A percentile compares a stretch with the other conserved stretches of the same genome.
Conservation (phyloP, 768 basidiomycete species). For the Trametes punicea region DNA sequence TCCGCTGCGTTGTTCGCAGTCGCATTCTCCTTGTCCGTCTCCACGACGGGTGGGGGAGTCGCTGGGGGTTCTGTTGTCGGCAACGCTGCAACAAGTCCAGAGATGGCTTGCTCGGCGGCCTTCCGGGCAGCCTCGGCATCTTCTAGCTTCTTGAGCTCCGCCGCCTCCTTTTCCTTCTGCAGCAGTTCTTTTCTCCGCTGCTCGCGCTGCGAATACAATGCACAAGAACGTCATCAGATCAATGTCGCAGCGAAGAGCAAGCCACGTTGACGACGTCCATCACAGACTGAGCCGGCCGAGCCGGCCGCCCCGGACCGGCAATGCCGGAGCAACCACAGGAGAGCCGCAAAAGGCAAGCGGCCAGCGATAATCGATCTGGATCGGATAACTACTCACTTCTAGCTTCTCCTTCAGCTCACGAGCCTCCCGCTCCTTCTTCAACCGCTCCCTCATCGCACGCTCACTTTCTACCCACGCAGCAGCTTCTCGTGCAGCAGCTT, state of each 20-base stretch:
- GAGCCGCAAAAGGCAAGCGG: slow-evolving; percentile 18
- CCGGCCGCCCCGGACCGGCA: not conserved
- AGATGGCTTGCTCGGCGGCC: slow-evolving; percentile 21
- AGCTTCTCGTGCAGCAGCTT: slow-evolving; percentile 65
- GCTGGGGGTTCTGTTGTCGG: not conserved
- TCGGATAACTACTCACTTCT: slow-evolving; percentile 50
- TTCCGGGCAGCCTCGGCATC: slow-evolving; percentile 42
- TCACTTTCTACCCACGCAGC: slow-evolving; percentile 72
- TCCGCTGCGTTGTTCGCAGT: slow-evolving; percentile 35
- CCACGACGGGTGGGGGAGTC: slow-evolving; percentile 1
- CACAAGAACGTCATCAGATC: slow-evolving; percentile 8
- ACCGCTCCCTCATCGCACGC: slow-evolving; percentile 69
- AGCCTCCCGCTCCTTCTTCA: slow-evolving; percentile 72
- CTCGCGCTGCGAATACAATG: slow-evolving; percentile 34
- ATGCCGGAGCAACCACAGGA: not conserved
- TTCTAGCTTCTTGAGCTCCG: slow-evolving; percentile 65
- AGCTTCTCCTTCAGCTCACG: slow-evolving; percentile 64
- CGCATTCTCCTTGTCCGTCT: slow-evolving; percentile 25
- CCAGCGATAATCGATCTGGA: slow-evolving; percentile 22
- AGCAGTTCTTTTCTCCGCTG: slow-evolving; percentile 42
- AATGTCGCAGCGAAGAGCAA: slow-evolving; percentile 3
- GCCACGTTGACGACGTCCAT: slow-evolving; percentile 2
- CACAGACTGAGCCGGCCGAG: not conserved
- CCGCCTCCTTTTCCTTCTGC: slow-evolving; percentile 55
- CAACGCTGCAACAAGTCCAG: slow-evolving; percentile 1